Percentiles rank a stretch among this genome's conserved stretches.
These are phyloP conservation scores for Toxoplasma gondii DNA, from an alignment of 169 alveolate genomes.

Conservation along the genomic window DNA sequence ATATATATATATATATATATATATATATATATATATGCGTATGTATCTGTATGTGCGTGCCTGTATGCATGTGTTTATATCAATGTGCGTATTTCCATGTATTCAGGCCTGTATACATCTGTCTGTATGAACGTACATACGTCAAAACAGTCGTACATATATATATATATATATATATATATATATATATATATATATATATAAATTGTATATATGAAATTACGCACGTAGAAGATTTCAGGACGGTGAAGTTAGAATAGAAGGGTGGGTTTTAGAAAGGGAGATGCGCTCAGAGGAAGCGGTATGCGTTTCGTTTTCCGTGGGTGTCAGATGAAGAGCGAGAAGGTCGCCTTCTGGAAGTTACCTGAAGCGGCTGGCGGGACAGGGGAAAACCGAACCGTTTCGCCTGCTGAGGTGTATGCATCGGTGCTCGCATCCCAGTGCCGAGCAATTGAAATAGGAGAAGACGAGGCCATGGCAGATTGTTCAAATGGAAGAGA, in stretches of 20 bases:
- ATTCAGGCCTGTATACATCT: too few species aligned
- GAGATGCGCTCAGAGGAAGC: not conserved
- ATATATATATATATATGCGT: not conserved
- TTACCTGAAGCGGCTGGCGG: not conserved
- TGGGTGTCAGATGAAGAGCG: not conserved
- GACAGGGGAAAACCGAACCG: not conserved
- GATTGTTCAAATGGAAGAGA: not conserved
- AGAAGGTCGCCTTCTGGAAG: conserved; percentile 14
- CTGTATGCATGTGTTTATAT: not conserved
- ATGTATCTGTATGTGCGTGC: not conserved
- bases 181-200: too few species aligned
- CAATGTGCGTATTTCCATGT: too few species aligned
- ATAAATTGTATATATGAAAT: too few species aligned
- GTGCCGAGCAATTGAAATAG: not conserved
- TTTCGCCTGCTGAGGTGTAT: not conserved
- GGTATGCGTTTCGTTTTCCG: not conserved
- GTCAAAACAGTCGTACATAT: too few species aligned
- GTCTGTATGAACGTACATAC: too few species aligned
- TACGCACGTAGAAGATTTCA: too few species aligned
- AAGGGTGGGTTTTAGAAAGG: too few species aligned
- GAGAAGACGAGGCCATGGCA: not conserved
- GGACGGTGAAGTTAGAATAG: too few species aligned
- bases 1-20: conserved; percentile 12
- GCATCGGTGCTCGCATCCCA: not conserved
- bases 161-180: too few species aligned